phyloP scores from a whole-genome alignment of 805 yeast species.

The Cephaloascus albidus region DNA sequence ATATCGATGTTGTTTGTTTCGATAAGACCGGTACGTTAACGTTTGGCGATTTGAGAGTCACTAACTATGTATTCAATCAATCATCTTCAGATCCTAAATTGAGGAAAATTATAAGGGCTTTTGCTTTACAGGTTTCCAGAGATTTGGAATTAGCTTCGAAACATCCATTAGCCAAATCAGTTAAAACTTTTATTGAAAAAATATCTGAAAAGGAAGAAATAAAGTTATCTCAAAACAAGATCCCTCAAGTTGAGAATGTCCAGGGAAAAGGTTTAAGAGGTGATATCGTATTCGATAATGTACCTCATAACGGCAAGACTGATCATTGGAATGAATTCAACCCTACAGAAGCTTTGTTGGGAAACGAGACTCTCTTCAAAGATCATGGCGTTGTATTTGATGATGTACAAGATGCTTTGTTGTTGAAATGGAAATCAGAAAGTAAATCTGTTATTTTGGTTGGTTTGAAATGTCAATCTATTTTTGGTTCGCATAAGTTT shows the following conservation, averaged over 20 bases:
- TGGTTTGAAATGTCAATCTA: constrained; percentile 25
- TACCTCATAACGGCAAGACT: constrained; percentile 5
- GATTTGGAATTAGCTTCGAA: constrained; percentile 56
- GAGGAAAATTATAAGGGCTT: constrained; percentile 6
- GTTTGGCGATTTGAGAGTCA: constrained; percentile 49
- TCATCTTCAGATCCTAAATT: constrained; percentile 8
- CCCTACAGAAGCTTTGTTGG: constrained; percentile 34
- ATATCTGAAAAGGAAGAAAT: constrained; percentile 8
- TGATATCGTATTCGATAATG: constrained; percentile 14
- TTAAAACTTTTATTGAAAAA: constrained; percentile 28
- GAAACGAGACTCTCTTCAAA: constrained; percentile 50
- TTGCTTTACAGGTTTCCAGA: constrained; percentile 38
- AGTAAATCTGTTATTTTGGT: constrained; percentile 58
- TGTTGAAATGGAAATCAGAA: constrained; percentile 48
- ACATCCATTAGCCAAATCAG: constrained; percentile 62
- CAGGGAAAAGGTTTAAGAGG: constrained; percentile 58
- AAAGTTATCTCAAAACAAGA: constrained; percentile 18
- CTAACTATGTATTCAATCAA: constrained; percentile 30
- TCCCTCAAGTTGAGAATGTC: constrained; percentile 40
- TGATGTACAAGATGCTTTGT: constrained; percentile 17
- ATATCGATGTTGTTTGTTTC: constrained; percentile 55
- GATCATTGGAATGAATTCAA: constrained; percentile 20
- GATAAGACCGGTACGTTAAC: constrained; percentile 79
- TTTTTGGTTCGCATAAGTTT: constrained; percentile 17
- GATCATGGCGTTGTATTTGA: constrained; percentile 35